Conservation (phyloP, 2,329 filamentous ascomycete genomes). For the Paracamarosporium sp. region DNA sequence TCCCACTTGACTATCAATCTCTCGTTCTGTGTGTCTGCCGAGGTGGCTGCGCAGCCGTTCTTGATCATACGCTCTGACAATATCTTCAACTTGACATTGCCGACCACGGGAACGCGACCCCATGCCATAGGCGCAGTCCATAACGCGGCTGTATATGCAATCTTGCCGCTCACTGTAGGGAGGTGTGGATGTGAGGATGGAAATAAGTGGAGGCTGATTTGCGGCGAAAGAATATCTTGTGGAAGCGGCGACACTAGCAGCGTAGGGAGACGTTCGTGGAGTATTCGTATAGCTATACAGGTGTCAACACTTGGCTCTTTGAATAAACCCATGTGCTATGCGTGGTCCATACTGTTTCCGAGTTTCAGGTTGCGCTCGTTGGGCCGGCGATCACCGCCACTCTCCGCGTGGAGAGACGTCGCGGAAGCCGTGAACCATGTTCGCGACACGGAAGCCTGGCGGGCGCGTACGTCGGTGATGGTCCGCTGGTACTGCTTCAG, state of each 20-base stretch:
- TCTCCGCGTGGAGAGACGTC: conserved; percentile 32
- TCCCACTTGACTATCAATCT: conserved; percentile 93
- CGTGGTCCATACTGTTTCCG: conserved; percentile 60
- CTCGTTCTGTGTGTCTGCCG: conserved; percentile 63
- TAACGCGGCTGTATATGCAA: conserved; percentile 89
- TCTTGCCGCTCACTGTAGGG: conserved; percentile 86
- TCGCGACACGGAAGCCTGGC: conserved; percentile 42
- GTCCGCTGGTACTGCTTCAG: conserved; percentile 42
- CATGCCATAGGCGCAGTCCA: conserved; percentile 97
- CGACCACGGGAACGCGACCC: conserved; percentile 89
- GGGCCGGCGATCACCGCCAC: conserved; percentile 54
- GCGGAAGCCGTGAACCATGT: conserved; percentile 54
- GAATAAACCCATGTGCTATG: neutral
- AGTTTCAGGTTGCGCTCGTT: conserved; percentile 68
- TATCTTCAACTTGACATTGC: conserved; percentile 87
- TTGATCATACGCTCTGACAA: conserved; percentile 84
- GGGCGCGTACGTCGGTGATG: conserved; percentile 40
- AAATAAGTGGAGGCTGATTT: conserved; percentile 68
- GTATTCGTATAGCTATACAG: conserved; percentile 60
- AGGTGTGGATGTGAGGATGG: conserved; percentile 84
- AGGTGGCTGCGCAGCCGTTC: conserved; percentile 54
- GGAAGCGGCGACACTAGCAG: conserved; percentile 67
- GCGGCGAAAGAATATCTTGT: conserved; percentile 67
- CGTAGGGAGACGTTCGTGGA: conserved; percentile 69
- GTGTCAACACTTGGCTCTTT: conserved; percentile 10